Conservation (phyloP, 2,329 filamentous ascomycete genomes). For the Aspergillus sp. region DNA sequence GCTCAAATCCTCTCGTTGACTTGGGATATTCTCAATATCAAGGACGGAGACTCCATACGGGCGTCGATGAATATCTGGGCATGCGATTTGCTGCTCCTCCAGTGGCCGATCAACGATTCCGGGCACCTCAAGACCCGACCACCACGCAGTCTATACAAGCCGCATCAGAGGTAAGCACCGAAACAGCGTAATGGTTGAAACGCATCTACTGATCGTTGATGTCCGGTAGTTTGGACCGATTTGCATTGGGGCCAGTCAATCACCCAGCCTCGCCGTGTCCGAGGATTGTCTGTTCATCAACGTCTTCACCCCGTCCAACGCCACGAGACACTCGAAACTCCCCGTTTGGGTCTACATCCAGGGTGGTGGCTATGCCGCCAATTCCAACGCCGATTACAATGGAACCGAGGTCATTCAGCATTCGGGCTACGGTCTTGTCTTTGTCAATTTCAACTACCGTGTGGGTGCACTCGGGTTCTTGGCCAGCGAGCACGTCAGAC, state of each 20-base stretch:
- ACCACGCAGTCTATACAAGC: conserved; percentile 32
- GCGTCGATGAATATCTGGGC: conserved; percentile 64
- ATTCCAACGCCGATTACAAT: conserved; percentile 48
- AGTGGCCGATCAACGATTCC: conserved; percentile 57
- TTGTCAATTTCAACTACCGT: conserved; percentile 57
- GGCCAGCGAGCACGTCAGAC: too few relatives aligned
- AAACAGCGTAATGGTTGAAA: too few relatives aligned
- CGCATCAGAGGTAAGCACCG: conserved; percentile 43
- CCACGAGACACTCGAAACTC: conserved; percentile 41
- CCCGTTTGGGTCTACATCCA: conserved; percentile 57
- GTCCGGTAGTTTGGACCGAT: conserved; percentile 20
- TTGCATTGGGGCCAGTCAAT: conserved; percentile 64
- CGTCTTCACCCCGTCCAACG: conserved; percentile 18
- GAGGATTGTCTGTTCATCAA: conserved; percentile 25
- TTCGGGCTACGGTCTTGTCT: conserved; percentile 53
- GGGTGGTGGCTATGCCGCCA: conserved; percentile 53
- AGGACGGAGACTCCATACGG: conserved; percentile 49
- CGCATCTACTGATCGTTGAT: too few relatives aligned
- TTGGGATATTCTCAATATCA: conserved; percentile 61
- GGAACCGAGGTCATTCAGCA: conserved; percentile 53
- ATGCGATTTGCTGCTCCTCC: conserved; percentile 66
- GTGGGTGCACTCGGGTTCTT: too few relatives aligned
- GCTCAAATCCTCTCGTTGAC: conserved; percentile 39
- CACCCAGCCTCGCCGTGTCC: conserved; percentile 50
- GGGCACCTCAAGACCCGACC: conserved; percentile 56